phyloP scores from a whole-genome alignment of 2,329 filamentous ascomycete species.

The Chalaropsis thielavioides region DNA sequence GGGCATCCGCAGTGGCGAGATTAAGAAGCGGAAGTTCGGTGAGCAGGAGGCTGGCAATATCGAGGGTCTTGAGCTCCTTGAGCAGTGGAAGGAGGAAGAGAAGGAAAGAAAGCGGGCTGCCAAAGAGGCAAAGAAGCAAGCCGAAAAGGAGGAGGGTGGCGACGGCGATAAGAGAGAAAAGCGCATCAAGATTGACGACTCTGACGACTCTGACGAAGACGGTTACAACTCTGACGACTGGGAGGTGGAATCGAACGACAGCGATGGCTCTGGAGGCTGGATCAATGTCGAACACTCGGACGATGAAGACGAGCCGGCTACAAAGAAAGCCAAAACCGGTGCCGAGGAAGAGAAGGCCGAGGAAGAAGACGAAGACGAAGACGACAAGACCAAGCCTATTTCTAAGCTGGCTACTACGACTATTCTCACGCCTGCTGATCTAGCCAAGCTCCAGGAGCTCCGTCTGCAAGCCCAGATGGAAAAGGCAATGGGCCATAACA shows the following conservation, averaged over 20 bases:
- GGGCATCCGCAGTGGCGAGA: constrained; percentile 58
- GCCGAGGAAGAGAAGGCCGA: constrained; percentile 5
- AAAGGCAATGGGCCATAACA: constrained; percentile 37
- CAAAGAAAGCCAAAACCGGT: constrained; percentile 29
- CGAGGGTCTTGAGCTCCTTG: constrained; percentile 80
- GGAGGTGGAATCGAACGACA: constrained; percentile 47
- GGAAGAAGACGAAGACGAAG: constrained; percentile 22
- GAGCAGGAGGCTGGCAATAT: constrained; percentile 70
- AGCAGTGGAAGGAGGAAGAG: constrained; percentile 88
- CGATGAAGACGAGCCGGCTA: constrained; percentile 56
- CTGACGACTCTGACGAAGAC: constrained; percentile 45
- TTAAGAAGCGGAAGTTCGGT: constrained; percentile 65
- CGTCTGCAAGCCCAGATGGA: constrained; percentile 59
- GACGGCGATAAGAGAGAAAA: constrained; percentile 30
- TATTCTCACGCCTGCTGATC: constrained; percentile 87
- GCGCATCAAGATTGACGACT: constrained; percentile 22
- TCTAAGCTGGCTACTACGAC: constrained; percentile 78
- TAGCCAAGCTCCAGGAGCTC: constrained; percentile 87
- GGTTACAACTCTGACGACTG: constrained; percentile 42
- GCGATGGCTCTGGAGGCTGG: constrained; percentile 71
- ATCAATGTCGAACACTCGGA: constrained; percentile 78
- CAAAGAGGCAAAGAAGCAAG: constrained; percentile 49
- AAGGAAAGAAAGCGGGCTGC: constrained; percentile 56
- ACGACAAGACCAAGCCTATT: constrained; percentile 34
- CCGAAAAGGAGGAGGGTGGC: constrained; percentile 39